Conservation (phyloP, 768 basidiomycete species). For the Leccinum barrowsii region DNA sequence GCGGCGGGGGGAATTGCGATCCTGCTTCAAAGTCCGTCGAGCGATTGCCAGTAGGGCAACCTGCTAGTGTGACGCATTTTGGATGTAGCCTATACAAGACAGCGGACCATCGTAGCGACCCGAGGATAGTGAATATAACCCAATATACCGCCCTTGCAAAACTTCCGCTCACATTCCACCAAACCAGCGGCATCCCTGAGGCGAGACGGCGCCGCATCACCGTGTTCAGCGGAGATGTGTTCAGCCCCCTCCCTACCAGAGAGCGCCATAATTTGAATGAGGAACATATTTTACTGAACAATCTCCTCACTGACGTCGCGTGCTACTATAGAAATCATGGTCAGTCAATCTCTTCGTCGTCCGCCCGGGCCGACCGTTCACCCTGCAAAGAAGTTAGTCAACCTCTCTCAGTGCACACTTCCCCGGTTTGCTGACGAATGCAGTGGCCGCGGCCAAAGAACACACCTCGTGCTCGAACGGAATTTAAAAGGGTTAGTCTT, state of each 20-base stretch:
- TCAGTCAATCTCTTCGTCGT: neutral
- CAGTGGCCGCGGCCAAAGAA: constrained; percentile 7
- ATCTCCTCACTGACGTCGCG: constrained; percentile 10
- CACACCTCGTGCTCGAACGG: constrained; percentile 3
- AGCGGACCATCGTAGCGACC: too few relatives aligned
- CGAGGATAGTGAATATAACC: neutral
- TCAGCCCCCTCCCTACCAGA: constrained; percentile 6
- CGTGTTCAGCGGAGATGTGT: constrained; percentile 10
- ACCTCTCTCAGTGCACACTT: constrained; percentile 1
- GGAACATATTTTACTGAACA: constrained; percentile 6
- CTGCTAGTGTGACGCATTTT: constrained; percentile 6
- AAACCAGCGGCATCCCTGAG: neutral
- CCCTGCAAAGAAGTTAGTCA: neutral
- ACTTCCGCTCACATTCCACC: constrained; percentile 1
- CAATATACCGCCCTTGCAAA: constrained; percentile 2
- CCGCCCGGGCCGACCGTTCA: neutral
- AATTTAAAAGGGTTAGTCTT: constrained; percentile 3
- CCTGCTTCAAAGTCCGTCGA: constrained; percentile 4
- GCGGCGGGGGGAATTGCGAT: neutral
- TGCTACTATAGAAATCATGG: constrained; percentile 6
- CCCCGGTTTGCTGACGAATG: constrained; percentile 11
- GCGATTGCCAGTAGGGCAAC: neutral
- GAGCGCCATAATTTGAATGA: constrained; percentile 6
- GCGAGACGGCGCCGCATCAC: neutral
- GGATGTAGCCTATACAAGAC: neutral